Evolutionary conservation across 1,284 basidiomycete species (phyloP).

Genomic region (Xerocomus amazonicus): DNA sequence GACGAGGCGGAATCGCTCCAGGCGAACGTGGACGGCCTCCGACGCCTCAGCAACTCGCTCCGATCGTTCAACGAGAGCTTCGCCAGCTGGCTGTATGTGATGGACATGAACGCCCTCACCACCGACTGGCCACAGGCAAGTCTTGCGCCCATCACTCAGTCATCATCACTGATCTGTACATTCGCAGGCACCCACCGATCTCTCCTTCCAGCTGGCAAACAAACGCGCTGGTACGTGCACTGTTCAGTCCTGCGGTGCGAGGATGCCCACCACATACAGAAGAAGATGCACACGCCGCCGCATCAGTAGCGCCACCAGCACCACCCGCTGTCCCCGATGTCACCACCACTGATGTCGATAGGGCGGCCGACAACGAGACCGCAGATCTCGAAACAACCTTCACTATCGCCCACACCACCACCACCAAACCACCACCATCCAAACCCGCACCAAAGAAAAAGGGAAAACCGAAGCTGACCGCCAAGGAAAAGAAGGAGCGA

Average conservation of each 20-base stretch:
- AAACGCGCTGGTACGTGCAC: slow-evolving; percentile 51
- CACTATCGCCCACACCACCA: slow-evolving; percentile 40
- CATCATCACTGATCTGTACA: no score
- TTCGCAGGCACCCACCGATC: slow-evolving; percentile 57
- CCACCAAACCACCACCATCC: slow-evolving; percentile 35
- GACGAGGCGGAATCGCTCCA: slow-evolving; percentile 85
- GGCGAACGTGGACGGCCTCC: slow-evolving; percentile 70
- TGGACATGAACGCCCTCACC: slow-evolving; percentile 94
- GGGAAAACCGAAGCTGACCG: slow-evolving; percentile 63
- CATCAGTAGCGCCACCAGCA: slow-evolving; percentile 3
- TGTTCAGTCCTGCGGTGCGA: neutral
- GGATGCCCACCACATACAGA: slow-evolving; percentile 33
- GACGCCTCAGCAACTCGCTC: slow-evolving; percentile 71
- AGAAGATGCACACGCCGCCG: slow-evolving; percentile 43
- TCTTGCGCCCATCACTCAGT: neutral
- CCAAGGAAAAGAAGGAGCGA: slow-evolving; percentile 82
- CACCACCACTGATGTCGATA: slow-evolving; percentile 34
- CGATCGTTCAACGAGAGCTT: slow-evolving; percentile 91
- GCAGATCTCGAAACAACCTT: slow-evolving; percentile 33
- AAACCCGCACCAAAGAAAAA: slow-evolving; percentile 52
- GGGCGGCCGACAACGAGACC: slow-evolving; percentile 43
- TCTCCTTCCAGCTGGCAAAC: slow-evolving; percentile 57
- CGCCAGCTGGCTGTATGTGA: slow-evolving; percentile 85
- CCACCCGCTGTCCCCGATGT: slow-evolving; percentile 5
- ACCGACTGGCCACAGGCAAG: slow-evolving; percentile 87